phyloP scores from a whole-genome alignment of 768 basidiomycete species.

The Mycena floridula region DNA sequence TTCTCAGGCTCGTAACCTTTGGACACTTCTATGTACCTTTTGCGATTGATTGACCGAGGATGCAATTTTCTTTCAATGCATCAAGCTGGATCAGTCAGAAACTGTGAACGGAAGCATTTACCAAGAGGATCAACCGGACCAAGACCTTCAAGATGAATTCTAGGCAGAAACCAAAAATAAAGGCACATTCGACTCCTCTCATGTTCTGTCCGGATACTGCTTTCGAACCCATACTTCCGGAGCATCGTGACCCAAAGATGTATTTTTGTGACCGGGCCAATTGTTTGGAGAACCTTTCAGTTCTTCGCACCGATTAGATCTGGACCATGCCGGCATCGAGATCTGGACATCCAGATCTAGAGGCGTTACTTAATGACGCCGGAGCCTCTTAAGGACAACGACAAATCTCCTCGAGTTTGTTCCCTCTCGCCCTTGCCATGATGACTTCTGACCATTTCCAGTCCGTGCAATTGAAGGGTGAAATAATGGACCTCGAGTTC shows the following conservation, averaged over 20 bases:
- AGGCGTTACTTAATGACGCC: constrained; percentile 59
- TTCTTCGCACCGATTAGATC: constrained; percentile 36
- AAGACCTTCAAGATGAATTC: constrained; percentile 25
- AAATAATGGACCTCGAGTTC: constrained; percentile 75
- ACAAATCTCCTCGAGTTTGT: constrained; percentile 40
- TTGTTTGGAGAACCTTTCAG: too few relatives aligned
- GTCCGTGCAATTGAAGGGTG: constrained; percentile 64
- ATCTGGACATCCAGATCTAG: constrained; percentile 8
- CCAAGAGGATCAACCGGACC: constrained; percentile 8
- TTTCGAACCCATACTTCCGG: too few relatives aligned
- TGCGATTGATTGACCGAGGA: background rate
- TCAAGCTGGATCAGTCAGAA: too few relatives aligned
- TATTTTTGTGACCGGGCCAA: too few relatives aligned
- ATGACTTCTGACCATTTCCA: constrained; percentile 52
- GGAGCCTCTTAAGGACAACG: constrained; percentile 47
- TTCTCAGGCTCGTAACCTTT: too few relatives aligned
- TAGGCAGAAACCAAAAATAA: constrained; percentile 23
- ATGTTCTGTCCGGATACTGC: constrained; percentile 1
- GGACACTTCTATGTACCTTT: too few relatives aligned
- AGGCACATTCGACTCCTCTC: constrained; percentile 1
- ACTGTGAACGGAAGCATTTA: constrained; percentile 1
- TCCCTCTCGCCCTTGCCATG: constrained; percentile 41
- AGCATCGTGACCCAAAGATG: too few relatives aligned
- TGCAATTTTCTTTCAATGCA: too few relatives aligned
- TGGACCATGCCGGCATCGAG: constrained; percentile 18